Evolutionary conservation across 257 asterid species (phyloP).

Genomic region (Fraxinus excelsior): DNA sequence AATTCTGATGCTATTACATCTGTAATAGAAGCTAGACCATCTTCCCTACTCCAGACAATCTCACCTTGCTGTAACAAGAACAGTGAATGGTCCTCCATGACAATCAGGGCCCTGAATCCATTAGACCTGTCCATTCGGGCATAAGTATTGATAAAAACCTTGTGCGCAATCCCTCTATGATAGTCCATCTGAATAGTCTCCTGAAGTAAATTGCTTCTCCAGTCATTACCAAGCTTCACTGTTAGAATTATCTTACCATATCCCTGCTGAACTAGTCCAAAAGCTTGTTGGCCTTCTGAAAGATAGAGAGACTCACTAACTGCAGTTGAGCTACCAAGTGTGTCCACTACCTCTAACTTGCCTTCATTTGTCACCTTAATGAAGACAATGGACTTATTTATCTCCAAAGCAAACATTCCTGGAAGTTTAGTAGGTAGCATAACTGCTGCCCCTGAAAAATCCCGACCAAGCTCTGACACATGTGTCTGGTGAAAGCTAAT

Average conservation of each 20-base stretch:
- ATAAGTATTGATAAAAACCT: slow-evolving; percentile 85
- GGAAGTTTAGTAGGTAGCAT: slow-evolving; percentile 70
- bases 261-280: slow-evolving; percentile 63
- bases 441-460: slow-evolving; percentile 53
- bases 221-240: slow-evolving; percentile 66
- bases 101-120: slow-evolving; percentile 93
- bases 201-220: slow-evolving; percentile 60
- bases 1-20: slow-evolving; percentile 89
- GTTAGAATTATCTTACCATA: slow-evolving; percentile 59
- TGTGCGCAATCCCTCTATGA: slow-evolving; percentile 74
- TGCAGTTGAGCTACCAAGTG: slow-evolving; percentile 54
- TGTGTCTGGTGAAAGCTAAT: slow-evolving; percentile 66
- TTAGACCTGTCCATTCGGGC: slow-evolving; percentile 80
- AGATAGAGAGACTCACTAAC: slow-evolving; percentile 70
- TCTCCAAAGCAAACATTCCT: slow-evolving; percentile 55
- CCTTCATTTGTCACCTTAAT: slow-evolving; percentile 61
- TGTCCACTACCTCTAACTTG: slow-evolving; percentile 50
- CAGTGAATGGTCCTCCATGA: slow-evolving; percentile 96
- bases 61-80: slow-evolving; percentile 84
- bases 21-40: slow-evolving; percentile 85
- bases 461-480: slow-evolving; percentile 60
- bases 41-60: slow-evolving; percentile 95
- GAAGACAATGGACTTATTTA: slow-evolving; percentile 45
- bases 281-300: slow-evolving; percentile 72
- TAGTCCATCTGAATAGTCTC: slow-evolving; percentile 68